Conservation (phyloP, 192 early-diverging fungal species). For the Coemansia interrupta region DNA sequence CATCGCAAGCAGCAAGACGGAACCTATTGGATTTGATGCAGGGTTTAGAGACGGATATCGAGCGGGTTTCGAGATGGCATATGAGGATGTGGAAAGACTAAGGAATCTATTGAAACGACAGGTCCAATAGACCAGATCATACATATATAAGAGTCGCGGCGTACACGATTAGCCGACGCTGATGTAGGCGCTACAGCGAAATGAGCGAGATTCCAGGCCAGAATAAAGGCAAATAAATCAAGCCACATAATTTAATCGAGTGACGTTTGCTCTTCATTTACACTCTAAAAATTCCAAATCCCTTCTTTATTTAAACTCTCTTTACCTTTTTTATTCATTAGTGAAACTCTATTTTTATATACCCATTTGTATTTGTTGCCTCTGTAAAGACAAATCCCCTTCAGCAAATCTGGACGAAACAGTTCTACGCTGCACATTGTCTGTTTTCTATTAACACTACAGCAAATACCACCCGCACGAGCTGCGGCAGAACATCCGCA, state of each 20-base stretch:
- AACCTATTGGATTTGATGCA: conserved; percentile 30
- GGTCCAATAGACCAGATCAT: not conserved
- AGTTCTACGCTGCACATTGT: not conserved
- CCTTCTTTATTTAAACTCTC: not conserved
- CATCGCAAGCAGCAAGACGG: not conserved
- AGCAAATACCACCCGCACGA: no score
- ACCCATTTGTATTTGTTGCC: not conserved
- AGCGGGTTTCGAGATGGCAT: conserved; percentile 35
- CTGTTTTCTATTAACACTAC: no score
- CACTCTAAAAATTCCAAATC: not conserved
- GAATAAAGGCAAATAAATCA: not conserved
- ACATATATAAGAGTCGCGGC: not conserved
- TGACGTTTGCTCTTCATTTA: not conserved
- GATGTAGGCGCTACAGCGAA: no score
- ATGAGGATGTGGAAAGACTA: not conserved
- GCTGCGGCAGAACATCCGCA: no score
- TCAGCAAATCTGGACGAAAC: not conserved
- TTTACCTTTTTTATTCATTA: not conserved
- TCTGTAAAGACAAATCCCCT: not conserved
- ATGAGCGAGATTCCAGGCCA: not conserved
- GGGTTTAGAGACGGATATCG: conserved; percentile 49
- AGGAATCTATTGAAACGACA: not conserved
- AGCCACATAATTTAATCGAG: not conserved
- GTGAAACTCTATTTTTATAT: not conserved
- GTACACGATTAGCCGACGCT: no score